These are phyloP conservation scores for Fusarium sp. DNA, from an alignment of 2,329 filamentous ascomycete species.

Conservation along the genomic window DNA sequence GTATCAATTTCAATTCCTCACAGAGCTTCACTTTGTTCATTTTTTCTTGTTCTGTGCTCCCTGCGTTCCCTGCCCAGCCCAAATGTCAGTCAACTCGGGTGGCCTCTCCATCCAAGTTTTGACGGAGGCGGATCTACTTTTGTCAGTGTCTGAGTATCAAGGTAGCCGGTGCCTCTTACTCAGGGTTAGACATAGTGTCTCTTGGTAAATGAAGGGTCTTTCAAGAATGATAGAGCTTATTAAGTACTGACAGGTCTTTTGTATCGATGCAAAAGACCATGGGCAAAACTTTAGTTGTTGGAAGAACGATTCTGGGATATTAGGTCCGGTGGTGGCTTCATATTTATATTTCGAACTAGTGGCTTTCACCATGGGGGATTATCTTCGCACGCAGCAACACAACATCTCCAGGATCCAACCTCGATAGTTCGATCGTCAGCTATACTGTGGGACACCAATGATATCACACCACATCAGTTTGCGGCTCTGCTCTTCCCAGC, in stretches of 20 bases:
- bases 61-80: constrained; percentile 25
- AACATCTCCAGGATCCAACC: constrained; percentile 19
- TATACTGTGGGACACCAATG: constrained; percentile 43
- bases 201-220: background rate
- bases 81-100: constrained; percentile 35
- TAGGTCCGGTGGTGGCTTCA: background rate
- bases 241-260: background rate
- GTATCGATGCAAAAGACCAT: background rate
- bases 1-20: constrained; percentile 25
- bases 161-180: constrained; percentile 11
- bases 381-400: constrained; percentile 14
- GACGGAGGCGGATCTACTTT: too few species aligned
- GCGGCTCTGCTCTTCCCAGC: constrained; percentile 39
- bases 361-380: constrained; percentile 8
- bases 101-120: too few species aligned
- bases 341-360: constrained; percentile 34
- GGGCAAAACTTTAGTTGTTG: background rate
- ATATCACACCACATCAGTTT: constrained; percentile 46
- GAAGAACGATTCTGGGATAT: background rate
- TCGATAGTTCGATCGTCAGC: constrained; percentile 32
- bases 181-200: constrained; percentile 26
- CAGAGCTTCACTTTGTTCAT: background rate
- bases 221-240: background rate
- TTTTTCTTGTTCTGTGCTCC: background rate
- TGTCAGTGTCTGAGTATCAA: too few species aligned